Percentiles rank a stretch among this genome's conserved stretches.
Conservation (phyloP, 805 yeast genomes). For the Saccharomycopsis sp. region DNA sequence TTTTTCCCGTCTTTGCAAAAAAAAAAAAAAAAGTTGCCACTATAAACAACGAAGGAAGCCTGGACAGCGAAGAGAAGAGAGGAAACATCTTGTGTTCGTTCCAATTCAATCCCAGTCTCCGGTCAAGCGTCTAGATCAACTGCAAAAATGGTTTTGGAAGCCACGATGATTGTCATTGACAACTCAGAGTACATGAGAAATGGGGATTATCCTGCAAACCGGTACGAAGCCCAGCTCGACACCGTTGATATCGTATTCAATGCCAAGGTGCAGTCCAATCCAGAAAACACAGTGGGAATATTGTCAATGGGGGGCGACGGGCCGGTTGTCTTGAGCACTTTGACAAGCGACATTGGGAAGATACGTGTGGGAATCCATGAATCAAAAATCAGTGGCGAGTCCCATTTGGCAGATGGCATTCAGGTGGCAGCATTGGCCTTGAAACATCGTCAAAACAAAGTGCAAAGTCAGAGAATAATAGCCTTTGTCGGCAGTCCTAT, state of each 20-base stretch:
- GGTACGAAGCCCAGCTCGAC: slow-evolving; percentile 89
- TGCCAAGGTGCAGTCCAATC: slow-evolving; percentile 78
- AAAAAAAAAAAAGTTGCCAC: no score
- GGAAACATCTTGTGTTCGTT: no score
- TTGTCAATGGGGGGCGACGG: slow-evolving; percentile 81
- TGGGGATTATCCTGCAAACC: slow-evolving; percentile 82
- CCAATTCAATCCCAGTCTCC: no score
- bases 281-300: slow-evolving; percentile 89
- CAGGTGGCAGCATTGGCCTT: slow-evolving; percentile 91
- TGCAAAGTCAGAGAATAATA: slow-evolving; percentile 82
- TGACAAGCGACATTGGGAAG: slow-evolving; percentile 81
- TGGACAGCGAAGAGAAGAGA: no score
- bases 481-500: slow-evolving; percentile 88
- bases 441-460: slow-evolving; percentile 92
- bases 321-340: slow-evolving; percentile 80
- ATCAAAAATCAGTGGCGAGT: slow-evolving; percentile 51
- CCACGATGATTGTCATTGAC: slow-evolving; percentile 91
- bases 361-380: slow-evolving; percentile 70
- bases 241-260: slow-evolving; percentile 82
- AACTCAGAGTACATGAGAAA: slow-evolving; percentile 94
- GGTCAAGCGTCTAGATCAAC: no score
- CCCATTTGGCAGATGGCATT: slow-evolving; percentile 70
- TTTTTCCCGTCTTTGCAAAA: no score
- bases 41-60: no score
- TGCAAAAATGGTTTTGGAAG: slow-evolving; percentile 97